Evolutionary conservation across 2,329 filamentous ascomycete species (phyloP).

Genomic region (Blastomyces silverae): DNA sequence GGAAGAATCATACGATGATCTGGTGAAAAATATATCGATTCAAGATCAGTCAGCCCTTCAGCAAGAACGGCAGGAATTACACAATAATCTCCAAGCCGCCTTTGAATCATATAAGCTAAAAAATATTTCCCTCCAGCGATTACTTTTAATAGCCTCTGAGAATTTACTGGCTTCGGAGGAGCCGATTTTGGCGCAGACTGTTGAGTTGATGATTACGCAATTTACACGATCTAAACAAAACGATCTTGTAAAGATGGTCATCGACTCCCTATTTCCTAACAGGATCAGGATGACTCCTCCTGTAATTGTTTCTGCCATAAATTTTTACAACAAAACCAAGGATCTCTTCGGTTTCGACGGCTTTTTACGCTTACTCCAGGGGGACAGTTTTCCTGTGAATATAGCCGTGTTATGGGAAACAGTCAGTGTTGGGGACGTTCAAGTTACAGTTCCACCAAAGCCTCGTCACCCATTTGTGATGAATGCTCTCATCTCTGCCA

Average conservation of each 20-base stretch:
- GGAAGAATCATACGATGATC: slow-evolving; percentile 29
- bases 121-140: slow-evolving; percentile 31
- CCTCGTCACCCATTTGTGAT: slow-evolving; percentile 31
- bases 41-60: slow-evolving; percentile 25
- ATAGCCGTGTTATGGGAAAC: slow-evolving; percentile 24
- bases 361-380: slow-evolving; percentile 35
- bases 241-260: slow-evolving; percentile 35
- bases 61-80: slow-evolving; percentile 28
- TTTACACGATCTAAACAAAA: slow-evolving; percentile 37
- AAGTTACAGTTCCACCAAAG: slow-evolving; percentile 34
- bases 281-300: slow-evolving; percentile 33
- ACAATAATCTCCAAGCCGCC: slow-evolving; percentile 29
- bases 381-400: slow-evolving; percentile 31
- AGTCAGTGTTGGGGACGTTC: slow-evolving; percentile 31
- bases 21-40: slow-evolving; percentile 27
- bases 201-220: slow-evolving; percentile 33
- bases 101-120: slow-evolving; percentile 28
- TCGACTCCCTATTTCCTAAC: slow-evolving; percentile 36
- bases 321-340: slow-evolving; percentile 37
- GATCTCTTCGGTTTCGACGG: slow-evolving; percentile 39
- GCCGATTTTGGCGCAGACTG: slow-evolving; percentile 32
- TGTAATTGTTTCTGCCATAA: slow-evolving; percentile 34
- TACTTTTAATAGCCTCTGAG: slow-evolving; percentile 33
- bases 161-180: slow-evolving; percentile 34
- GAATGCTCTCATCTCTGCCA: slow-evolving; percentile 33